These are phyloP conservation scores for Eutrema salsugineum DNA, from an alignment of 441 rosid species.

Conservation along the genomic window DNA sequence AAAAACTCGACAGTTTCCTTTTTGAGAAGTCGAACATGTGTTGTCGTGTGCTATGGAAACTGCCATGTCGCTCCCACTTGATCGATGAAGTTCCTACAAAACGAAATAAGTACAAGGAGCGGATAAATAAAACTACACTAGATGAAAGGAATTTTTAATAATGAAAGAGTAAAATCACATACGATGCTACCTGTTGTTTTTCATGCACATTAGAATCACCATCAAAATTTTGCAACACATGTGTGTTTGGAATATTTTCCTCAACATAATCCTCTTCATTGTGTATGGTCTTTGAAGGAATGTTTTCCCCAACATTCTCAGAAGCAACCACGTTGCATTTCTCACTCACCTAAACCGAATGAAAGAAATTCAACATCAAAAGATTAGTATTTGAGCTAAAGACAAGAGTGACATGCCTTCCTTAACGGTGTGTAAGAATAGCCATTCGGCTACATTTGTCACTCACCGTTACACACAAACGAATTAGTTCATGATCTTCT, in stretches of 20 bases:
- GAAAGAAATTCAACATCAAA: not conserved
- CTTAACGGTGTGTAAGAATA: too few relatives aligned
- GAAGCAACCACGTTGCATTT: not conserved
- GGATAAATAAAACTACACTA: too few relatives aligned
- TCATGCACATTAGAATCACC: not conserved
- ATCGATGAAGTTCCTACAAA: not conserved
- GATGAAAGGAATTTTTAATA: too few relatives aligned
- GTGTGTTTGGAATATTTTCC: not conserved
- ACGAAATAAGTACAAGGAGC: not conserved
- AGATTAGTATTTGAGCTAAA: not conserved
- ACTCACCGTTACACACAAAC: not conserved
- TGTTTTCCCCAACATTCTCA: not conserved
- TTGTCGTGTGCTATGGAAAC: not conserved
- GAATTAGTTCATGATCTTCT: not conserved
- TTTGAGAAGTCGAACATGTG: not conserved
- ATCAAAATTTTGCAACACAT: not conserved
- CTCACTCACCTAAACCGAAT: not conserved
- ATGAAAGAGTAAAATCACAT: too few relatives aligned
- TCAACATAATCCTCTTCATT: not conserved
- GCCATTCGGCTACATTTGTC: not conserved
- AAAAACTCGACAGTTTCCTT: not conserved
- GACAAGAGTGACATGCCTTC: too few relatives aligned
- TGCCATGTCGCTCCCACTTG: not conserved
- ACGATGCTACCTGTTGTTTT: not conserved
- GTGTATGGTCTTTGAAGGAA: not conserved